Evolutionary conservation across 768 basidiomycete genomes (phyloP), one percentile per base, ranked within the genome.

Genomic region (Aureoboletus auriporus): DNA sequence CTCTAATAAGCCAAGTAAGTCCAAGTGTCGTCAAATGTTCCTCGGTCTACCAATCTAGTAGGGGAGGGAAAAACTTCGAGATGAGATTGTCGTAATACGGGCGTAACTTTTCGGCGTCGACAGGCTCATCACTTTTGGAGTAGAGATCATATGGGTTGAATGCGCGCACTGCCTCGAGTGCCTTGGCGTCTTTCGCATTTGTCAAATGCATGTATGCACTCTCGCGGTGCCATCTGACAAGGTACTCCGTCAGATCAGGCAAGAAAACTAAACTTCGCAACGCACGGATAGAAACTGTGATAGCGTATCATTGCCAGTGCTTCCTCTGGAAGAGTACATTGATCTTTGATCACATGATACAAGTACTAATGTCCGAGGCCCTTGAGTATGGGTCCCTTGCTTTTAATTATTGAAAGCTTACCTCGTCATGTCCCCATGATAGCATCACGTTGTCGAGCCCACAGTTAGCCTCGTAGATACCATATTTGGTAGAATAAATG

Each of bases 81-180:
- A 96, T 93, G 28, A 96, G 73, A 1, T 69, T 68, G 61, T 88
- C 76, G 62, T 96, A 96, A 69, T 96, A 95, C 12, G 90, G 87
- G 52, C 80, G 76, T 20, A 95, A 74, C 59, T 76, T 73, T 38
- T 74, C 79, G 12, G 76, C 73, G 43, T 81, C 67, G 46, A 84
- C 79, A 5, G 82, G 78, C 37, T 78, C 77, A 58, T 94, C 89
- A 59, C 77, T 80, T 70, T 95, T 95, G 75, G 84, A 87, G 74
- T 96, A 96, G 7, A 96, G 78, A 62, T 94, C 93, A 68, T 94
- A 95, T 0, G 93, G 92, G 69, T 94, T 95, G 78, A 95, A 95
- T 0, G 84, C 85, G 39, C 78, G 77, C 27, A 91, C 90, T 13
- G 90, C 91, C 35, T 75, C 79, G 29, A 91, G 78, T 16, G 79